Evolutionary conservation across 495 filamentous ascomycete genomes (phyloP).

Genomic region (Ramalina peruviana): DNA sequence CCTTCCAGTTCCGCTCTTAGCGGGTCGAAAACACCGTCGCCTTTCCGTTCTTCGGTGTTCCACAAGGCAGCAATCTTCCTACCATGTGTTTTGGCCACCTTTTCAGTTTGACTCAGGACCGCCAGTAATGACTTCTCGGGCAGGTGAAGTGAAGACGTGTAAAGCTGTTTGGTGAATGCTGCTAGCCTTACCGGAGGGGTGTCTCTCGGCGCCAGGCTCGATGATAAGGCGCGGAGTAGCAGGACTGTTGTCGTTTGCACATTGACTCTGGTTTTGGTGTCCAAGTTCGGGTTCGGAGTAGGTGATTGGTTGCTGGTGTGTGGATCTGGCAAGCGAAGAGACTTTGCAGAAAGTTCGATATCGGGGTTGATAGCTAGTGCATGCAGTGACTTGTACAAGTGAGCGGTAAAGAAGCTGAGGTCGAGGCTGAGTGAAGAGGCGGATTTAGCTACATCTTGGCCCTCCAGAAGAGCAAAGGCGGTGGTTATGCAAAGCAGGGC

Average conservation of each 20-base stretch:
- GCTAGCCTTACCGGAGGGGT: constrained; percentile 68
- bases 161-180: constrained; percentile 83
- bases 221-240: constrained; percentile 69
- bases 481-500: constrained; percentile 90
- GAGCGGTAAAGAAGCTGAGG: constrained; percentile 83
- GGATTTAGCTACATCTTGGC: constrained; percentile 61
- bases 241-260: constrained; percentile 85
- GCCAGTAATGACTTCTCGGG: constrained; percentile 80
- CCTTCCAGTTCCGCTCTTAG: constrained; percentile 48
- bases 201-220: constrained; percentile 56
- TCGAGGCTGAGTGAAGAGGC: constrained; percentile 65
- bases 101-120: constrained; percentile 54
- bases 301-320: constrained; percentile 23
- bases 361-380: constrained; percentile 66
- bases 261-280: constrained; percentile 58
- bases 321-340: constrained; percentile 67
- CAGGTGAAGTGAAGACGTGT: constrained; percentile 65
- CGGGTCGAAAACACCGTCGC: constrained; percentile 55
- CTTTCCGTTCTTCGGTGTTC: constrained; percentile 81
- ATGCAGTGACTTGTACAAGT: constrained; percentile 76
- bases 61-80: constrained; percentile 58
- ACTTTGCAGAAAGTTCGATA: constrained; percentile 68
- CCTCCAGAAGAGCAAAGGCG: constrained; percentile 82
- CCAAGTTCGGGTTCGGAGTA: constrained; percentile 9
- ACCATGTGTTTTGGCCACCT: constrained; percentile 58